A percentile compares a stretch with the other conserved stretches of the same genome.
Evolutionary conservation across 2,329 filamentous ascomycete genomes (phyloP).

Genomic region (Myriangium duriaei): DNA sequence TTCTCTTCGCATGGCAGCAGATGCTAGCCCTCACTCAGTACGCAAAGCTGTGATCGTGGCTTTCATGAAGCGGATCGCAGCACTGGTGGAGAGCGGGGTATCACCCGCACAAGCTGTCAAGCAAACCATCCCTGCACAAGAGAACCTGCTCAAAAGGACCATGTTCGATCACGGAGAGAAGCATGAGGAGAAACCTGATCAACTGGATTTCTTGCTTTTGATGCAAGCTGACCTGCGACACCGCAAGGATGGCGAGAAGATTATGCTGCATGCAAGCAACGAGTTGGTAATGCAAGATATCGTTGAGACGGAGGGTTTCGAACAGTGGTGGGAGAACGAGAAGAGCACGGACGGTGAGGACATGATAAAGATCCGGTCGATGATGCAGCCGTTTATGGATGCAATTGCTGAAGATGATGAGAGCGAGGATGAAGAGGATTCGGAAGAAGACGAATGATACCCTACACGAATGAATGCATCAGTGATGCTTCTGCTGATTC

Average conservation of each 20-base stretch:
- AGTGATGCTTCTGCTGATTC: too few relatives aligned
- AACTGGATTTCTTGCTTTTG: constrained; percentile 72
- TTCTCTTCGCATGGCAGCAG: constrained; percentile 77
- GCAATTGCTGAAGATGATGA: constrained; percentile 65
- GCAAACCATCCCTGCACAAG: constrained; percentile 37
- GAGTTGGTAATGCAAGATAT: constrained; percentile 76
- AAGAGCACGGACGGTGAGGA: constrained; percentile 54
- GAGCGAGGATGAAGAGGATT: constrained; percentile 52
- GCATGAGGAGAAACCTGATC: constrained; percentile 45
- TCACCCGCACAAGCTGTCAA: constrained; percentile 29
- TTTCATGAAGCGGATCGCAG: constrained; percentile 68
- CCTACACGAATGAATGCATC: constrained; percentile 1
- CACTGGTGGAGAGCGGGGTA: constrained; percentile 44
- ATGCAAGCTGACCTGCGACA: constrained; percentile 68
- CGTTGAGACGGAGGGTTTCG: constrained; percentile 76
- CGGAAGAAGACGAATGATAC: constrained; percentile 36
- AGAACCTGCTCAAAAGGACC: constrained; percentile 46
- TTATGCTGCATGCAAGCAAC: constrained; percentile 69
- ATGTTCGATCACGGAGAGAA: constrained; percentile 44
- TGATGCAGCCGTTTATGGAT: constrained; percentile 68
- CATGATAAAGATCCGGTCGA: constrained; percentile 57
- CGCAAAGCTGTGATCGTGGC: constrained; percentile 74
- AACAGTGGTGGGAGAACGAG: constrained; percentile 77
- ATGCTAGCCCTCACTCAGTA: constrained; percentile 81
- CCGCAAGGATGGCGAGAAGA: constrained; percentile 48